Evolutionary conservation across 495 filamentous ascomycete species (phyloP), one percentile per base, ranked within the genome.

Genomic region (Evansstolkia leycettana): DNA sequence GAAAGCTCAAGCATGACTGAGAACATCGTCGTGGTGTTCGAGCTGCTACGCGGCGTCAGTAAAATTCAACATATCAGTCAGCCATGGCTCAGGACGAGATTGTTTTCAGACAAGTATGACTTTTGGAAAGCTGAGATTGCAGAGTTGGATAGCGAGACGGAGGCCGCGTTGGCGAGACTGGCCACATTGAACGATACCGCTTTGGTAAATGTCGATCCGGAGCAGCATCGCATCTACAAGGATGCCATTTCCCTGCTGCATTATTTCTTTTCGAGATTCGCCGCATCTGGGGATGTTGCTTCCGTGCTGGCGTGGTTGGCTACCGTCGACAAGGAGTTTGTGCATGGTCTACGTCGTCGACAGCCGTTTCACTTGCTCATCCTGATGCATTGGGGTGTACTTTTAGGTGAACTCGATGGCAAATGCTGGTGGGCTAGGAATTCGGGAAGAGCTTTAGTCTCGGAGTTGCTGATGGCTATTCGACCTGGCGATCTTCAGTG

Each of bases 301-400:
- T 49, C 56, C 5, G 46, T 60, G 1, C 34, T 64, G 2, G 48
- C 58, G 2, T 64, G 60, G 60, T 45, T 62, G 0, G 58, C 56
- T 14, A 42, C 40, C 6, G 54, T 53, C 1, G 45, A 62, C 7
- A 60, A 60, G 23, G 58, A 55, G 6, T 64, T 58, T 26, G 46
- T 60, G 10, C 41, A 51, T 16, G 45, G 44, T 17, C 33, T 64
- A 31, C 41, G 47, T 18, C 46, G 47, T 7, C 54, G 58, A 2
- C 46, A 51, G 25, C 54, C 60, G 1, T 33, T 62, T 11, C 36
- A 54, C 2, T 25, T 64, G 12, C 28, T 64, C 13, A 52, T 58
- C 17, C 44, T 64, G 3, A 60, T 58, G 50, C 50, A 64, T 25
- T 64, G 60, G 60, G 56, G 54, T 0, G 52, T 55, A 7, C 32